Evolutionary conservation across 768 basidiomycete genomes (phyloP).

Genomic region (Hericium erinaceus): DNA sequence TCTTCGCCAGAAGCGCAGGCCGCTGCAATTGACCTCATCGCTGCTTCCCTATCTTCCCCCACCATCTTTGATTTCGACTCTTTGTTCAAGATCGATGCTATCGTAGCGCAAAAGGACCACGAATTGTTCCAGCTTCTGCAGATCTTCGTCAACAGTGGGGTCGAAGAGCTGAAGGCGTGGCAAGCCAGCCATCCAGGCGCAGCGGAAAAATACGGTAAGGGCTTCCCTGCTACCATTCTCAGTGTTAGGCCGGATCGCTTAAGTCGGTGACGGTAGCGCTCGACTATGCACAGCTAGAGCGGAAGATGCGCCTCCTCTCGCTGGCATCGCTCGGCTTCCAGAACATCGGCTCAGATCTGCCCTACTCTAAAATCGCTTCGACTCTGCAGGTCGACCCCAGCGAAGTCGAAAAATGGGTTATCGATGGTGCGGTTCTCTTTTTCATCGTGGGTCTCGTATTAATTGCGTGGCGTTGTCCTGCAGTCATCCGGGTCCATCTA

Average conservation of each 20-base stretch:
- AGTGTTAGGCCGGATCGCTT: background rate
- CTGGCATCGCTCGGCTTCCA: conserved; percentile 72
- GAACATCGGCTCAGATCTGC: conserved; percentile 62
- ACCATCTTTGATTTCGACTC: conserved; percentile 73
- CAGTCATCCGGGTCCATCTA: conserved; percentile 76
- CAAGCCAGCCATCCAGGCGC: conserved; percentile 34
- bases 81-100: conserved; percentile 66
- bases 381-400: conserved; percentile 52
- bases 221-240: background rate
- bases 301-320: conserved; percentile 71
- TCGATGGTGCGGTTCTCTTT: conserved; percentile 51
- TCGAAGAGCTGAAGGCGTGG: conserved; percentile 60
- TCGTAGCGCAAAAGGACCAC: conserved; percentile 56
- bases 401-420: conserved; percentile 80
- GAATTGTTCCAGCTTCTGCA: conserved; percentile 68
- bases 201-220: conserved; percentile 48
- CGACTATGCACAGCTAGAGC: conserved; percentile 50
- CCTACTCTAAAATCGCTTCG: conserved; percentile 61
- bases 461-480: background rate
- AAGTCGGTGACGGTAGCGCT: conserved; percentile 34
- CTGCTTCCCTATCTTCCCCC: conserved; percentile 55
- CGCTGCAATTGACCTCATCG: conserved; percentile 53
- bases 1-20: conserved; percentile 40
- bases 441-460: background rate
- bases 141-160: conserved; percentile 58